phyloP scores from a whole-genome alignment of 1,139 yeast species.

The Candida tunisiensis region DNA sequence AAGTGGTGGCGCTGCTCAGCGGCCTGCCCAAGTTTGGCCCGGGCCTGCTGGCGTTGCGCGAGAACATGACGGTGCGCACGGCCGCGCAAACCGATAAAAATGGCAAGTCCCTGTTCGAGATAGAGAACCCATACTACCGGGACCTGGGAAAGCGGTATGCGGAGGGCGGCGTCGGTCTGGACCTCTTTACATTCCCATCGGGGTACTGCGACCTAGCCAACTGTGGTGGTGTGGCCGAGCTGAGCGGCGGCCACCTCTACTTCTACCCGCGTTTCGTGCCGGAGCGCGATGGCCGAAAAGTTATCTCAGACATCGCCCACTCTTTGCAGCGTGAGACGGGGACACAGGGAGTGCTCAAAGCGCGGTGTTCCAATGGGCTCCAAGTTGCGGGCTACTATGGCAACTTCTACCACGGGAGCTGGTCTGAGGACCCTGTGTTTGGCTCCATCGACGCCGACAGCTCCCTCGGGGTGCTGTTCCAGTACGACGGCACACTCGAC shows the following conservation, averaged over 20 bases:
- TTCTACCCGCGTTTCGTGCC: constrained; percentile 53
- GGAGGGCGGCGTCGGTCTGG: constrained; percentile 52
- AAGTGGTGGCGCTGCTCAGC: constrained; percentile 52
- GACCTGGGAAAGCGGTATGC: constrained; percentile 43
- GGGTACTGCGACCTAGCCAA: constrained; percentile 62
- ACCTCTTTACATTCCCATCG: constrained; percentile 53
- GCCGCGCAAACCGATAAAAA: constrained; percentile 18
- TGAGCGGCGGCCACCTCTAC: constrained; percentile 57
- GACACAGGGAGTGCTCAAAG: constrained; percentile 67
- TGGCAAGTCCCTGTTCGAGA: constrained; percentile 40
- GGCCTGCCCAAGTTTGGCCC: constrained; percentile 73
- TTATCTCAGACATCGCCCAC: constrained; percentile 34
- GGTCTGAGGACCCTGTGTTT: constrained; percentile 43
- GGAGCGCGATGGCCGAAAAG: constrained; percentile 52
- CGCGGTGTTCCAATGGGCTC: constrained; percentile 79
- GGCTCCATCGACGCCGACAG: constrained; percentile 54
- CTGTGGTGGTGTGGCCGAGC: constrained; percentile 44
- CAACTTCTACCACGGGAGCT: constrained; percentile 20
- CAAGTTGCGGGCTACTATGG: constrained; percentile 74
- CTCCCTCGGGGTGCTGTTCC: constrained; percentile 52
- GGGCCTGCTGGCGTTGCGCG: constrained; percentile 50
- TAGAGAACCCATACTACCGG: constrained; percentile 48
- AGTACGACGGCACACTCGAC: constrained; percentile 62
- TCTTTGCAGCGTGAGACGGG: constrained; percentile 26
- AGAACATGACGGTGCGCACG: constrained; percentile 7